These are phyloP conservation scores for Arachis stenosperma DNA, from an alignment of 306 rosid species.

Conservation along the genomic window DNA sequence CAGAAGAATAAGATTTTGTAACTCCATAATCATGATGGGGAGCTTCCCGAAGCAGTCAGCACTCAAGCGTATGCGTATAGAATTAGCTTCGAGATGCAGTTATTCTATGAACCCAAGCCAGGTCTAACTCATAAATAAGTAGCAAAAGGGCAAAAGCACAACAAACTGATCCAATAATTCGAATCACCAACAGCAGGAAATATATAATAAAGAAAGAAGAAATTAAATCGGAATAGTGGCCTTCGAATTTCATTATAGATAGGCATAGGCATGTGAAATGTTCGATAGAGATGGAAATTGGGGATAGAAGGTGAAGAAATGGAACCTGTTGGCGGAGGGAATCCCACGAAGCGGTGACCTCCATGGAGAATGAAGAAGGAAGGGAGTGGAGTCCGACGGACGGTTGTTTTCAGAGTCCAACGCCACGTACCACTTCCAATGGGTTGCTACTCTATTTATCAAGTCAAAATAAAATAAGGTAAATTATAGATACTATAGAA, in stretches of 20 bases:
- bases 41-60: not conserved
- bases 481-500: too few relatives aligned
- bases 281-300: not conserved
- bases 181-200: constrained; percentile 25
- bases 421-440: too few relatives aligned
- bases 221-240: not conserved
- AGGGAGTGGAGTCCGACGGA: too few relatives aligned
- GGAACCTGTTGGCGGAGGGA: constrained; percentile 89
- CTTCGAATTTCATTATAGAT: constrained; percentile 7
- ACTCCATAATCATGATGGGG: not conserved
- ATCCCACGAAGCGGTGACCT: constrained; percentile 79
- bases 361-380: constrained; percentile 49
- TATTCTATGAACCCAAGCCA: constrained; percentile 22
- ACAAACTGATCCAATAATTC: constrained; percentile 1
- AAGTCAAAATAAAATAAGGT: too few relatives aligned
- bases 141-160: not conserved
- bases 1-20: not conserved
- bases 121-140: not conserved
- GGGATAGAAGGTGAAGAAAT: not conserved
- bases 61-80: not conserved
- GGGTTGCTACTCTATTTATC: too few relatives aligned
- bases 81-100: not conserved
- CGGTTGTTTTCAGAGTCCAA: too few relatives aligned
- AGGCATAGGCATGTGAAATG: not conserved
- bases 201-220: not conserved